Evolutionary conservation across 1,284 basidiomycete genomes (phyloP), one percentile per base, ranked within the genome.

Genomic region (Microbotryum intermedium): DNA sequence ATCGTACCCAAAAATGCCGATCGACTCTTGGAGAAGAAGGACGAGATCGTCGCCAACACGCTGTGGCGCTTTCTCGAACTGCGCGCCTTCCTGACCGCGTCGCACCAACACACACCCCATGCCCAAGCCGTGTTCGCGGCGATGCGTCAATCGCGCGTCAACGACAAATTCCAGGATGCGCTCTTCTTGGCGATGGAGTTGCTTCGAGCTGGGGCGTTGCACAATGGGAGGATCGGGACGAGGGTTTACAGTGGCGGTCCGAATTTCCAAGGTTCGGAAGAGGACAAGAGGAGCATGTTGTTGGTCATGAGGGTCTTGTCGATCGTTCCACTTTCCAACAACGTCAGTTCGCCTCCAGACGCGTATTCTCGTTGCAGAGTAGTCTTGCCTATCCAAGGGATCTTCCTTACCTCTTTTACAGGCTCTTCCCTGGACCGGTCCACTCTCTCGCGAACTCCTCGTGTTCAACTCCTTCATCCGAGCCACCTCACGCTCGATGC

Each of bases 381-480:
- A 3, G 50, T n/a, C n/a, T n/a, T n/a, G n/a, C n/a, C n/a, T n/a
- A n/a, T n/a, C n/a, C n/a, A n/a, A n/a, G n/a, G n/a, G n/a, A n/a
- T n/a, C n/a, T 55, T 34, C 13, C 46, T 25, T 43, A 13, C 54
- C 8, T 29, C 49, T 25, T 25, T 43, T 21, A 6, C 60, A 66
- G 64, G 58, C 64, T 61, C 60, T 67, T 90, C 88, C 67, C 84
- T 97, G 92, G 92, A 87, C 86, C 30, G 94, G 94, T 28, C 94
- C 94, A 49, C 78, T 98, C 57, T 97, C 92, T 68, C 85, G 94
- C 57, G 95, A 98, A 76, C 78, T 99, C 65, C 80, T 99, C 53
- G 92, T 95, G 55, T 99, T 98, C 83, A 98, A 97, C 79, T 92
- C 91, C 50, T 98, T 98, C 74, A 84, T 94, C 69, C 85, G 89